Base-by-base conservation (phyloP, 2,329 filamentous ascomycete genomes). In the Didymosphaeria variabile region DNA sequence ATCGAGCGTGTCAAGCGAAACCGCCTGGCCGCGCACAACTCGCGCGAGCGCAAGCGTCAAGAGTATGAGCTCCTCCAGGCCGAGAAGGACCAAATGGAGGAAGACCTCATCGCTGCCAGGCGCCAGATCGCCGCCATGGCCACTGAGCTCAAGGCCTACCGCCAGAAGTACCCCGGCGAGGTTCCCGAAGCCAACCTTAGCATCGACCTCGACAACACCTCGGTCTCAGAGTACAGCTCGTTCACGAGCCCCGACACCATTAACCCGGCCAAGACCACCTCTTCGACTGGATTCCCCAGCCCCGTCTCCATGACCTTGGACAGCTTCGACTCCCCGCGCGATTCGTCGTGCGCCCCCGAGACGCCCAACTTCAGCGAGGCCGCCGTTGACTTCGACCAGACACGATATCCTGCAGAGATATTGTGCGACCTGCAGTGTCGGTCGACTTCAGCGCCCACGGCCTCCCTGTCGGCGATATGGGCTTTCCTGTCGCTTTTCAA, bases 391-490 rank as follows among this genome's bases (percentile, higher is more conserved):
- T 86, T 91, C 88, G 92, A 96, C 87, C 84, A 88, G 95, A 95
- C 94, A 97, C 95, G 97, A 97, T 94, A 96, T 97, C 94, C 95
- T 98, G 95, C 95, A 87, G 95, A 87, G 94, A 90, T 97, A 94
- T 97, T 98, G 95, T 98, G 91, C 82, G 95, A 97, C 95, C 95
- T 97, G 95, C 95, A 91, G 95, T 99, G 95, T 98, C 95, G 88
- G 90, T 94, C 91, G 91, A 87, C 83, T 68, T 75, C 75, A 68
- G 64, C 61, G 66, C 62, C 68, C 67, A 38, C 38, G 38, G 55
- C 57, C 66, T 66, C 68, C 58, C 68, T 66, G 62, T 67, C 70
- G 67, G 66, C 74, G 70, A 76, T 70, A 55, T 69, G 72, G 69
- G 69, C 71, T 67, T 77, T 74, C 64, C 73, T 77, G 72, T 69